Base-by-base conservation (phyloP, 1,139 yeast species). In the Candida tropicalis region DNA sequence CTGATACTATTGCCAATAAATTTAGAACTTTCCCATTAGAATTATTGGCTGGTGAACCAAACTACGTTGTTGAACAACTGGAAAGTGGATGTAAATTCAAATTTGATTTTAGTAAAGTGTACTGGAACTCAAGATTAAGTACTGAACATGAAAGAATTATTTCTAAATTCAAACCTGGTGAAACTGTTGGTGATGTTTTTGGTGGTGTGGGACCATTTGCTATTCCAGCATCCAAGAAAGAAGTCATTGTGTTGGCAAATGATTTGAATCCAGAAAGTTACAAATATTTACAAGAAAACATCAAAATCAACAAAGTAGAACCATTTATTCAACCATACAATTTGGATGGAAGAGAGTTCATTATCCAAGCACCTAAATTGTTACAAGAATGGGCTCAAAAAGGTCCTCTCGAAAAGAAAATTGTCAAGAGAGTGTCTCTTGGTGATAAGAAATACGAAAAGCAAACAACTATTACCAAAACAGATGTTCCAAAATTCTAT, bases 191-290 rank as follows among this genome's bases (percentile, higher is more conserved):
- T 52, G 99, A 95, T 68, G 98, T 90, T 0, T 88, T 95, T 79
- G 99, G 97, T 0, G 99, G 99, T 28, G 99, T 95, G 2, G 99
- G 99, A 0, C 99, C 99, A 2, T 95, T 95, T 70, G 95, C 96
- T 1, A 81, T 93, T 0, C 99, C 99, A 0, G 97, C 97, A 1
- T 99, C 91, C 13, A 90, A 87, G 63, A 88, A 85, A 48, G 75
- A 77, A 15, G 87, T 83, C 3, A 63, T 91, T 43, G 96, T 88
- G 0, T 70, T 91, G 55, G 97, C 98, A 13, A 95, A 91, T 60
- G 99, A 95, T 62, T 73, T 95, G 59, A 95, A 95, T 57, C 98
- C 98, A 0, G 87, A 86, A 49, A 84, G 96, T 42, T 87, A 68
- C 65, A 78, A 79, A 50, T 85, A 86, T 55, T 73, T 95, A 65